Evolutionary conservation across 345 rosid genomes (phyloP), one percentile per base, ranked within the genome.

Genomic region (Gossypium turneri): DNA sequence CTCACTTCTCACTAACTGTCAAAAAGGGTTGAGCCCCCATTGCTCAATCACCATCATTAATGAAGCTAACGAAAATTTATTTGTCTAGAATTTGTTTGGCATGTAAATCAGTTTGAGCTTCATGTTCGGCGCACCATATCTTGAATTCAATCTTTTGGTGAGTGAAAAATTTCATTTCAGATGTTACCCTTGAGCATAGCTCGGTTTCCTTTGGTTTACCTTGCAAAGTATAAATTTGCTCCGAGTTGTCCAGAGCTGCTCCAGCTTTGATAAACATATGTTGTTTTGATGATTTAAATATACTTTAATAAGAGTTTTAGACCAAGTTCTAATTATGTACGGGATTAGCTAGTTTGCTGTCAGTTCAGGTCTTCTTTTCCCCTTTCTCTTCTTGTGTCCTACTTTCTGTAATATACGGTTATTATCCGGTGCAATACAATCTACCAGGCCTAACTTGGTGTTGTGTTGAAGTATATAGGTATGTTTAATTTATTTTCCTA

Each of bases 1-100:
- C 76, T 74, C 70, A 25, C 76, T 73, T 73, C 65, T 73, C 66
- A 24, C 41, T 15, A 43, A 59, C 75, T 73, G 75, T 73, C 75
- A 73, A 61, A 47, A 24, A 70, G 44, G 16, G 34, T 20, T 66
- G n/a, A 44, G 10, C n/a, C 29, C 52, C 29, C 53, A 19, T 20
- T 25, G 34, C 29, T 69, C 73, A 27, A 7, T 66, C 53, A 66
- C 29, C 34, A 22, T 45, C 19, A 22, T 4, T 0, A 50, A 1
- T 48, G 34, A 67, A 48, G 4, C 13, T 22, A 16, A 48, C 51
- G 19, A 16, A 15, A 51, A 24, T 16, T 52, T 9, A 24, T 16
- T 52, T 9, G 15, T 22, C 2, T 64, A 1, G 11, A 38, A 41
- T 7, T 64, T n/a, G 24, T 64, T 12, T 41, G 7, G 22, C 0